phyloP scores from a whole-genome alignment of 1,284 basidiomycete species.

The Austroboletus novae-zelandiae region DNA sequence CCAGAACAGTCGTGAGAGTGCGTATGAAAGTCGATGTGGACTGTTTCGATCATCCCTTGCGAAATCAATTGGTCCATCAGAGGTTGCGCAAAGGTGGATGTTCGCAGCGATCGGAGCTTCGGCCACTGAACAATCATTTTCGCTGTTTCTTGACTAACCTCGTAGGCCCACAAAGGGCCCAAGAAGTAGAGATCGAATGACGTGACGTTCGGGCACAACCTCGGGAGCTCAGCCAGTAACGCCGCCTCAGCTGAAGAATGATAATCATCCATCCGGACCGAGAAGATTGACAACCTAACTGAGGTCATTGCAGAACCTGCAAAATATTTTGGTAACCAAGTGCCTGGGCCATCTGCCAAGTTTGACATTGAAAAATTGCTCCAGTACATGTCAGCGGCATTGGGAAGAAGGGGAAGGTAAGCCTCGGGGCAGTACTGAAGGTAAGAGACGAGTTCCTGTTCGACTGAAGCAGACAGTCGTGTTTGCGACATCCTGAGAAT shows the following conservation, averaged over 20 bases:
- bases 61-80: constrained; percentile 11
- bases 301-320: constrained; percentile 6
- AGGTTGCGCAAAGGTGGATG: constrained; percentile 7
- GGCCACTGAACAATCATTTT: constrained; percentile 4
- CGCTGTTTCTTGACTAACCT: no score
- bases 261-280: neutral
- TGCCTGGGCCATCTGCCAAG: neutral
- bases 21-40: constrained; percentile 4
- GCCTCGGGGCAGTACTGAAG: constrained; percentile 2
- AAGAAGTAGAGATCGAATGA: no score
- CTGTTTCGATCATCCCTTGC: neutral
- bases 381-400: constrained; percentile 10
- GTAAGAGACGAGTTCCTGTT: neutral
- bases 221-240: neutral
- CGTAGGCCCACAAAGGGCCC: no score
- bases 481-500: constrained; percentile 1
- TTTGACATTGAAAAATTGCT: neutral
- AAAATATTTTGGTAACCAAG: constrained; percentile 15
- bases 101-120: neutral
- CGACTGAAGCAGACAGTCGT: neutral
- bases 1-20: constrained; percentile 5
- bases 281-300: constrained; percentile 8
- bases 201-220: no score
- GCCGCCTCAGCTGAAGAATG: constrained; percentile 2
- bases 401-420: constrained; percentile 15